Evolutionary conservation across 768 basidiomycete species (phyloP).

Genomic region (Phaeolepiota aurea): DNA sequence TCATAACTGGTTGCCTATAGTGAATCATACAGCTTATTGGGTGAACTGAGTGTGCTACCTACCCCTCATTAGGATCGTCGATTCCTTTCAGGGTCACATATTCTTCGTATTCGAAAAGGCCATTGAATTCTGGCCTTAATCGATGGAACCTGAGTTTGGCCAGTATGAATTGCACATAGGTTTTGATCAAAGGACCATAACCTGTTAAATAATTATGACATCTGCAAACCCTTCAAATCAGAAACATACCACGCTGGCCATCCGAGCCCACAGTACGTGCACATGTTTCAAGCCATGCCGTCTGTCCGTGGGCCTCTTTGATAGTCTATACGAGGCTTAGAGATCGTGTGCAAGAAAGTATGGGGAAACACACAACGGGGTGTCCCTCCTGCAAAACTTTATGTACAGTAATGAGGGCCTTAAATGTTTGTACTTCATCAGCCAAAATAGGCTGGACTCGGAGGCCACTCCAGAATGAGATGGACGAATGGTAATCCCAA

Average conservation of each 20-base stretch:
- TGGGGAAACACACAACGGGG: slow-evolving; percentile 54
- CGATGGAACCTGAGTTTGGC: slow-evolving; percentile 96
- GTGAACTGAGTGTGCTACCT: slow-evolving; percentile 19
- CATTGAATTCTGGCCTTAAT: slow-evolving; percentile 94
- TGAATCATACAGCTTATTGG: no score
- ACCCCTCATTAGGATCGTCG: slow-evolving; percentile 99
- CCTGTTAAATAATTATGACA: no score
- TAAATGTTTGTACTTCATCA: slow-evolving; percentile 98
- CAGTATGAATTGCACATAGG: slow-evolving; percentile 92
- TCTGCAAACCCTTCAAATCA: slow-evolving; percentile 3
- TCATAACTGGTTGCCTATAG: slow-evolving; percentile 91
- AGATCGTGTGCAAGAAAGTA: slow-evolving; percentile 2
- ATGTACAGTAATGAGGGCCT: slow-evolving; percentile 94
- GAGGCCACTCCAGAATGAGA: slow-evolving; percentile 96
- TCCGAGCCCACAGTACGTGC: slow-evolving; percentile 79
- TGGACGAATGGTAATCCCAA: slow-evolving; percentile 97
- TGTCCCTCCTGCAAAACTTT: slow-evolving; percentile 98
- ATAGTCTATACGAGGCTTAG: slow-evolving; percentile 52
- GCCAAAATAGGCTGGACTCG: slow-evolving; percentile 94
- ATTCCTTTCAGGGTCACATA: slow-evolving; percentile 96
- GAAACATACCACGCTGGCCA: slow-evolving; percentile 58
- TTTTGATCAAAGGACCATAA: slow-evolving; percentile 87
- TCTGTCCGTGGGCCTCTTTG: slow-evolving; percentile 95
- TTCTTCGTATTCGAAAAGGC: slow-evolving; percentile 97
- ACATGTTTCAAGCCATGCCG: slow-evolving; percentile 97